A percentile compares a stretch with the other conserved stretches of the same genome.
phyloP scores from a whole-genome alignment of 2,329 filamentous ascomycete genomes.

The Alternaria sp. region DNA sequence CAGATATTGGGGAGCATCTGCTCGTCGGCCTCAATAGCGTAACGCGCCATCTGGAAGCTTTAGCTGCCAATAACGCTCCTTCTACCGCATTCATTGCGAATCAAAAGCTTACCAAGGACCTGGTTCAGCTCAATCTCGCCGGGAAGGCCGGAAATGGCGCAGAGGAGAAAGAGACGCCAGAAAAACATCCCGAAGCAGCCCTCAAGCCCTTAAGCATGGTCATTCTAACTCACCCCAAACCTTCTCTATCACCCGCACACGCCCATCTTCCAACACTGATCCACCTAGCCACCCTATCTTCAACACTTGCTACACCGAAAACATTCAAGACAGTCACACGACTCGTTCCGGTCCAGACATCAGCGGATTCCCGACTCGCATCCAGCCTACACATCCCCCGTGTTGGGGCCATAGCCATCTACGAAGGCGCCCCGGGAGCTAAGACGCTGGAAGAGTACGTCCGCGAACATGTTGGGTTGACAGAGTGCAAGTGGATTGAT shows the following conservation, averaged over 20 bases:
- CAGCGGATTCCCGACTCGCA: constrained; percentile 66
- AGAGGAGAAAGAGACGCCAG: not conserved
- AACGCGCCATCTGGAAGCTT: constrained; percentile 64
- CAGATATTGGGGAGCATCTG: constrained; percentile 61
- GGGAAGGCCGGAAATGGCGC: not conserved
- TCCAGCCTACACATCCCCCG: constrained; percentile 67
- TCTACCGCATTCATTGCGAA: constrained; percentile 11
- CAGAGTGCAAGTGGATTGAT: constrained; percentile 66
- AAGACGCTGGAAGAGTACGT: constrained; percentile 66
- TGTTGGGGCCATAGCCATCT: constrained; percentile 70
- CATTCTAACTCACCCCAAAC: constrained; percentile 44
- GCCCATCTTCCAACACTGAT: constrained; percentile 47
- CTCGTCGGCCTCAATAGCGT: constrained; percentile 72
- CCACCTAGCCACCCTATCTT: constrained; percentile 32
- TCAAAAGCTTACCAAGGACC: not conserved
- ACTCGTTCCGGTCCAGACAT: constrained; percentile 69
- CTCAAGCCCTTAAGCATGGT: constrained; percentile 33
- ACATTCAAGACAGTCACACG: constrained; percentile 53
- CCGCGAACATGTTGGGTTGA: constrained; percentile 59
- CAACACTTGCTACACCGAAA: not conserved
- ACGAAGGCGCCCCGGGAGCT: constrained; percentile 64
- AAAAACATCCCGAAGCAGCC: not conserved
- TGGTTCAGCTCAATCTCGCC: not conserved
- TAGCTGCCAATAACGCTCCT: constrained; percentile 41
- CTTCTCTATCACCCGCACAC: constrained; percentile 43